Conservation (phyloP, 2,329 filamentous ascomycete species). For the Scleromitrula shiraiana region DNA sequence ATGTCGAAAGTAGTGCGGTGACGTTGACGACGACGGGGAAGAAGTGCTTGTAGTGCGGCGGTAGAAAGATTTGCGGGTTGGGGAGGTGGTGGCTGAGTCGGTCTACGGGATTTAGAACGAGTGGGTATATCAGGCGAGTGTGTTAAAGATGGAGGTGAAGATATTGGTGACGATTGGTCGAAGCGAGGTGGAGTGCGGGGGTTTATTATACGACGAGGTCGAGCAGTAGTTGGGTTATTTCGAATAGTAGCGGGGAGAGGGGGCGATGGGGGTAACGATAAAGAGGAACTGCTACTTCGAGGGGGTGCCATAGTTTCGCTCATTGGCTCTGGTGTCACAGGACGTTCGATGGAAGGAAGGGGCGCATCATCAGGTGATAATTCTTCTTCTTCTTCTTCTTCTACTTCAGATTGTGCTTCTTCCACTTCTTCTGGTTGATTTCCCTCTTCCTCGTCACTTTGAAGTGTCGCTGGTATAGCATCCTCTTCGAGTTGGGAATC, state of each 20-base stretch:
- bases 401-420: constrained; percentile 2
- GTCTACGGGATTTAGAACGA: constrained; percentile 10
- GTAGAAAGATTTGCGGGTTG: constrained; percentile 27
- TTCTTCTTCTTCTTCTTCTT: constrained; percentile 8
- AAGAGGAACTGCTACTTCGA: constrained; percentile 24
- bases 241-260: constrained; percentile 11
- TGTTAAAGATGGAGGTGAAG: constrained; percentile 58
- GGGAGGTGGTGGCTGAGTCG: constrained; percentile 12
- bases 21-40: constrained; percentile 29
- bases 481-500: constrained; percentile 17
- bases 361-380: constrained; percentile 10
- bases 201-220: constrained; percentile 19
- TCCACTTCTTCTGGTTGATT: constrained; percentile 2
- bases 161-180: constrained; percentile 31
- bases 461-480: constrained; percentile 18
- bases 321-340: constrained; percentile 23
- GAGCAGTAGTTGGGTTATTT: constrained; percentile 10
- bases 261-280: constrained; percentile 17
- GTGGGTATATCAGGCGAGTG: constrained; percentile 49
- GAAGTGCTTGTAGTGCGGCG: constrained; percentile 31
- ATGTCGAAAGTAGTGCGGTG: constrained; percentile 32
- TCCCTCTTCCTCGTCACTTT: constrained; percentile 13
- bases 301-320: constrained; percentile 31
- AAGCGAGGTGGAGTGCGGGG: constrained; percentile 22
- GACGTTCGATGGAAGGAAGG: constrained; percentile 20